Percentiles rank a stretch among this genome's conserved stretches.
phyloP scores from a whole-genome alignment of 2,329 filamentous ascomycete genomes.

The Epichloe amarillans region DNA sequence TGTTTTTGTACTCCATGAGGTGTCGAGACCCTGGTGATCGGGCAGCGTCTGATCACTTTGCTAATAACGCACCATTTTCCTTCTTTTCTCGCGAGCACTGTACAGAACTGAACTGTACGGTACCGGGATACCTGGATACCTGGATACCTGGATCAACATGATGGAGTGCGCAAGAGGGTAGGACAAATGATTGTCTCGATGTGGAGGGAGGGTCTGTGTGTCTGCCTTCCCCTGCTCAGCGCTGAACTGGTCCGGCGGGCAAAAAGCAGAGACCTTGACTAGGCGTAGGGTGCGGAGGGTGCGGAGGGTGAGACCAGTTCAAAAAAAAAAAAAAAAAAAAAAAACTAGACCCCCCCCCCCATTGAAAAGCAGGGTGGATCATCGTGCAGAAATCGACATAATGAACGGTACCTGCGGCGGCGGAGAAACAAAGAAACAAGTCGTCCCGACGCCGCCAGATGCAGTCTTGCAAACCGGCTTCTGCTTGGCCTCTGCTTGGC shows the following conservation, averaged over 20 bases:
- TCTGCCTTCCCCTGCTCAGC: conserved; percentile 12
- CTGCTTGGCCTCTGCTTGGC: no score
- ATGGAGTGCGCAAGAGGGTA: conserved; percentile 15
- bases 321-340: not conserved
- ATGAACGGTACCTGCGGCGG: conserved; percentile 16
- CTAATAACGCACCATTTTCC: conserved; percentile 16
- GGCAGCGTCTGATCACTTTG: conserved; percentile 10
- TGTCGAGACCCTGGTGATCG: conserved; percentile 14
- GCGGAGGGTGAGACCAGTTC: conserved; percentile 10
- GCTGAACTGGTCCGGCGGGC: conserved; percentile 1
- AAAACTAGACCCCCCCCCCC: not conserved
- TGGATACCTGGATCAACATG: conserved; percentile 17
- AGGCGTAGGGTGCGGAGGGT: conserved; percentile 10
- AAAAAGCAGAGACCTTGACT: conserved; percentile 3
- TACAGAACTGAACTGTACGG: conserved; percentile 1
- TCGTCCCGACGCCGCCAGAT: conserved; percentile 5
- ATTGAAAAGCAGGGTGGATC: conserved; percentile 11
- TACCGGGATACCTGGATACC: conserved; percentile 16
- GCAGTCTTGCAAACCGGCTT: not conserved
- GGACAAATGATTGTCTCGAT: conserved; percentile 21
- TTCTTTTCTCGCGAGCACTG: conserved; percentile 12
- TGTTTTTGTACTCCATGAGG: conserved; percentile 19
- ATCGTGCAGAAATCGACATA: conserved; percentile 17
- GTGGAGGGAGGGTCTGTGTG: conserved; percentile 21
- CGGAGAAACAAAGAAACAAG: conserved; percentile 11